Conservation (phyloP, 2,329 filamentous ascomycete genomes). For the Alternaria arborescens region DNA sequence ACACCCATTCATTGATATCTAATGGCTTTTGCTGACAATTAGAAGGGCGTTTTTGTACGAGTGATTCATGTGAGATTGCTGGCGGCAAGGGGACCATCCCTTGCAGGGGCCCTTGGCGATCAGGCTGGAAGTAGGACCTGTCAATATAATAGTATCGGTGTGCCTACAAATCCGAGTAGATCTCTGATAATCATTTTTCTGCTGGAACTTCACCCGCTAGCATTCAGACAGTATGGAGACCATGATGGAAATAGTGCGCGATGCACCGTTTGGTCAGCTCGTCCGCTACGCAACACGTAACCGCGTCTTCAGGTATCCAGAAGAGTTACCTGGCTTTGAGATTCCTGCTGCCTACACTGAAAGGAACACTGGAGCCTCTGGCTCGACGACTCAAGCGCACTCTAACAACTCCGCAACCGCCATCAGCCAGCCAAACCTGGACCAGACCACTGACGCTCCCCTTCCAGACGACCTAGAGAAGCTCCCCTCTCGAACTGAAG, state of each 20-base stretch:
- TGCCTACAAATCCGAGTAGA: too few species aligned
- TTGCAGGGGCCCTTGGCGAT: background rate
- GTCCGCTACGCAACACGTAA: constrained; percentile 64
- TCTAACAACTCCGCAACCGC: constrained; percentile 17
- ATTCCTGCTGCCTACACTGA: constrained; percentile 55
- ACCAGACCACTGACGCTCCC: background rate
- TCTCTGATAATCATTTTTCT: too few species aligned
- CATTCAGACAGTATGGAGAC: background rate
- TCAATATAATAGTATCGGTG: background rate
- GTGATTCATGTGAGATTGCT: background rate
- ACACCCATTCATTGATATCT: background rate
- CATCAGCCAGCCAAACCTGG: constrained; percentile 12
- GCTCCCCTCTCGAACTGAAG: background rate
- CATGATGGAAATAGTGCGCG: constrained; percentile 54
- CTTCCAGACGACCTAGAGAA: background rate
- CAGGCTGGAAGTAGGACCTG: background rate
- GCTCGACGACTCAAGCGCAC: background rate
- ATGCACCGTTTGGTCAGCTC: constrained; percentile 67
- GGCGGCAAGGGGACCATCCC: background rate
- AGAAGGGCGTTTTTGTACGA: background rate
- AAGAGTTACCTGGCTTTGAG: constrained; percentile 65
- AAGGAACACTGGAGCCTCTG: background rate
- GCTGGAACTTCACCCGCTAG: background rate
- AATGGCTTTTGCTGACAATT: background rate
- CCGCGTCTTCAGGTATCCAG: constrained; percentile 65